Base-by-base conservation (phyloP, 176 grass and related monocot genomes). In the Eleusine indica region DNA sequence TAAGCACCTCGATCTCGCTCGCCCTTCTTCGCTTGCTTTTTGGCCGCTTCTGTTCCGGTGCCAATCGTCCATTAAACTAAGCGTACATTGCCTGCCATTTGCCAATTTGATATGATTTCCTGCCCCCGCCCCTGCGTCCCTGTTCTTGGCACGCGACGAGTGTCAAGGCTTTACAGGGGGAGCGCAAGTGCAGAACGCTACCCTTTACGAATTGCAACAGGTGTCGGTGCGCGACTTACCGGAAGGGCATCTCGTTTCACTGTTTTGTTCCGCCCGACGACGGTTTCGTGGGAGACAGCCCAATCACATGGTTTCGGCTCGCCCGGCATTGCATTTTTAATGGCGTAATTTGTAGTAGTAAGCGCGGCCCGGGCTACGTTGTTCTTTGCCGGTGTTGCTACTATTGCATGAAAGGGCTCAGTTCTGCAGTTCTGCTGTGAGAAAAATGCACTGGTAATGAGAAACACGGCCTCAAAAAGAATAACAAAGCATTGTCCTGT, bases 301-400 rank as follows among this genome's bases (percentile, higher is more conserved):
- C 89, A 87, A 91, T 91, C 76, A 67, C 76, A 84, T 78, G 84
- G 89, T 87, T 91, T 91, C 89, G 76, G 85, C 15, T 91, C 56
- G 77, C 85, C 84, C 85, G 75, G 89, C 89, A 91, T 79, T 84
- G 85, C 54, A 87, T 91, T 91, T 91, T 87, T 91, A 91, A 91
- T 91, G 70, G 52, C 80, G 83, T 87, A 87, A 91, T 71, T 80
- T 87, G 89, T 87, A 87, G 89, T 87, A 87, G 85, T 75, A 84
- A 90, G 75, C 80, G 64, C 54, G 87, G 63, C 80, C 64, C 44
- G 30, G 51, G 11, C 70, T 90, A 90, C 89, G 75, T 90, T 90
- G 43, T 19, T 10, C 11, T 2, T 10, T 12, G 8, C 8, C 11
- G 47, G 11, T 87, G 43, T 69, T 83, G 84, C 7, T 84, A 37